Evolutionary conservation across 768 basidiomycete genomes (phyloP).

Genomic region (Crassisporium funariophilum): DNA sequence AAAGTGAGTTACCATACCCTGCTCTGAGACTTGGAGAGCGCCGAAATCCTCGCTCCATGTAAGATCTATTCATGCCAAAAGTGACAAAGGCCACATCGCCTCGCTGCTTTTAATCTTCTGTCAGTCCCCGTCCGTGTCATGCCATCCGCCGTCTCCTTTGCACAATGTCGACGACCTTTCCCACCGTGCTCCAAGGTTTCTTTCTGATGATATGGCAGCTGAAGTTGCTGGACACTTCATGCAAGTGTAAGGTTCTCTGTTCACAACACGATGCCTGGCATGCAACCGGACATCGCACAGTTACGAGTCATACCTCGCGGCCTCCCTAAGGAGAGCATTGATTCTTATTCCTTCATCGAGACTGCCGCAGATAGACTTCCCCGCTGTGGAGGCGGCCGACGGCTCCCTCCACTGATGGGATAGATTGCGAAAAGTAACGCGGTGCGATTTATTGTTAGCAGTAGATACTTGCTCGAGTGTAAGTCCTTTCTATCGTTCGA

Average conservation of each 20-base stretch:
- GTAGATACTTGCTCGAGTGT: slow-evolving; percentile 49
- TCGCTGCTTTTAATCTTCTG: slow-evolving; percentile 40
- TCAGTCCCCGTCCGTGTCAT: slow-evolving; percentile 30
- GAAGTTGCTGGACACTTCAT: slow-evolving; percentile 25
- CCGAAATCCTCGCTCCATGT: neutral
- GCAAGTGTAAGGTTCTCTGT: slow-evolving; percentile 55
- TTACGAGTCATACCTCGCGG: slow-evolving; percentile 8
- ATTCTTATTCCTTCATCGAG: slow-evolving; percentile 3
- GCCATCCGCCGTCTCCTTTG: slow-evolving; percentile 28
- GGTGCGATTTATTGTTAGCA: slow-evolving; percentile 41
- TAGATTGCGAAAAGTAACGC: slow-evolving; percentile 35
- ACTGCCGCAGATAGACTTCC: slow-evolving; percentile 33
- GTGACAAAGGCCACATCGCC: slow-evolving; percentile 47
- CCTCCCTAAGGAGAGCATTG: neutral
- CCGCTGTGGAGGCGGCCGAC: slow-evolving; percentile 24
- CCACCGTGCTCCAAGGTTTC: slow-evolving; percentile 27
- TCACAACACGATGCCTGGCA: slow-evolving; percentile 44
- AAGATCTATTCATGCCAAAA: slow-evolving; percentile 38
- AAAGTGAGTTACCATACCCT: slow-evolving; percentile 36
- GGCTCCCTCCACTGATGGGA: slow-evolving; percentile 31
- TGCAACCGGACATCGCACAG: slow-evolving; percentile 19
- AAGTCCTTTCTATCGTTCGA: slow-evolving; percentile 5
- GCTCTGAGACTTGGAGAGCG: no score
- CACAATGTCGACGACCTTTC: slow-evolving; percentile 51
- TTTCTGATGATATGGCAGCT: slow-evolving; percentile 10